A percentile compares a stretch with the other conserved stretches of the same genome.
Evolutionary conservation across 2,329 filamentous ascomycete genomes (phyloP).

Genomic region (Alternaria conjuncta): DNA sequence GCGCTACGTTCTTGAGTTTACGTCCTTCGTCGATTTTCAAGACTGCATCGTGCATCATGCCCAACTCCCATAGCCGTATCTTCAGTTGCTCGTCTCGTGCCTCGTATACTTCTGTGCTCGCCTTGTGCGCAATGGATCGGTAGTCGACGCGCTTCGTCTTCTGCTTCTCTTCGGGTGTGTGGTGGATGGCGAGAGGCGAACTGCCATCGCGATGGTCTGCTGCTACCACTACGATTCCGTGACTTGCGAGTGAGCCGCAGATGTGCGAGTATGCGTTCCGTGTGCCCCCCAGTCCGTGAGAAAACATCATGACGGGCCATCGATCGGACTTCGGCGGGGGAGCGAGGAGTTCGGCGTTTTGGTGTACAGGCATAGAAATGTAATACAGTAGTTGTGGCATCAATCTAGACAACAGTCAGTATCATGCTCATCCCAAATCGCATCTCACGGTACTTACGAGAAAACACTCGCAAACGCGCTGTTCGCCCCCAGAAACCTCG

Average conservation of each 20-base stretch:
- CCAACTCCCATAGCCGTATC: conserved; percentile 80
- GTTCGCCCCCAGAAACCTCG: conserved; percentile 74
- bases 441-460: conserved; percentile 36
- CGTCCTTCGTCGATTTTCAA: conserved; percentile 68
- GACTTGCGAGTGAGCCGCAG: conserved; percentile 77
- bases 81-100: conserved; percentile 74
- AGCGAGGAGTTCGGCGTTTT: conserved; percentile 70
- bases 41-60: conserved; percentile 71
- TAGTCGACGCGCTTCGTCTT: conserved; percentile 53
- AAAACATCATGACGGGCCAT: conserved; percentile 87
- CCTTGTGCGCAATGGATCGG: conserved; percentile 63
- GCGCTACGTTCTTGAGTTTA: conserved; percentile 54
- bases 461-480: conserved; percentile 53
- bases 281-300: conserved; percentile 81
- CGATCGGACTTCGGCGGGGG: conserved; percentile 56
- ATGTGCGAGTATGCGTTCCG: conserved; percentile 87
- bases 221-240: conserved; percentile 80
- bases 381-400: conserved; percentile 76
- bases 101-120: conserved; percentile 69
- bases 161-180: conserved; percentile 59
- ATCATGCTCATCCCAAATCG: neutral
- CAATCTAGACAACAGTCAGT: conserved; percentile 54
- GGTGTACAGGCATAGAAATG: conserved; percentile 73
- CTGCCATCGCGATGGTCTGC: conserved; percentile 86
- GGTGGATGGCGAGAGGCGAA: conserved; percentile 74